Conservation (phyloP, 768 basidiomycete species). For the Tylopilus sp. region DNA sequence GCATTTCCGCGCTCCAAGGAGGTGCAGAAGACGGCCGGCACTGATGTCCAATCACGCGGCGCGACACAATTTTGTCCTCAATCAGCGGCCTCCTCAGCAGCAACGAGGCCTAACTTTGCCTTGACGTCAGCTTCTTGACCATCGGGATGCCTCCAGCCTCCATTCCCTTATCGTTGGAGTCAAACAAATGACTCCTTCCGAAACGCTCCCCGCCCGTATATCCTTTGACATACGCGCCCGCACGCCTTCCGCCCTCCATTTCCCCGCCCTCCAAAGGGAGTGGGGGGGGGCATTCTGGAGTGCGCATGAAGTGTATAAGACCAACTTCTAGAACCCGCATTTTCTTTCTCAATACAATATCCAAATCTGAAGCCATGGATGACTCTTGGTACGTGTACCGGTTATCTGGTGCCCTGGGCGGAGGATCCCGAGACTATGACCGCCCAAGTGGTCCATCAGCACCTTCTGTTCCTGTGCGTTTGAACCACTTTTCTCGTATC, state of each 20-base stretch:
- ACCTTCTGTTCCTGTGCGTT: background rate
- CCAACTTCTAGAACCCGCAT: no score
- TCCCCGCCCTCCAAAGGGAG: background rate
- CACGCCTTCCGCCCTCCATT: background rate
- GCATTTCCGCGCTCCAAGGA: background rate
- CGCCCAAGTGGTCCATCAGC: no score
- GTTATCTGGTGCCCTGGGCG: background rate
- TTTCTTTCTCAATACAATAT: background rate
- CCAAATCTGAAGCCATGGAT: background rate
- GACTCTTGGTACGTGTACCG: background rate
- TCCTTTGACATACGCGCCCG: no score
- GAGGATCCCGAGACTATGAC: no score
- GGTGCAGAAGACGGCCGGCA: background rate
- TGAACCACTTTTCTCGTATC: background rate
- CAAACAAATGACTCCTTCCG: background rate
- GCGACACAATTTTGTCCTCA: background rate
- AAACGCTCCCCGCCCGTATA: background rate
- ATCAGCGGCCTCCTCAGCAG: background rate
- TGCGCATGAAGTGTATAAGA: background rate
- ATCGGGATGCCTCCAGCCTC: background rate
- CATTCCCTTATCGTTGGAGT: background rate
- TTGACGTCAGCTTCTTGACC: no score
- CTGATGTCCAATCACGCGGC: background rate
- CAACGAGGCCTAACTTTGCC: background rate
- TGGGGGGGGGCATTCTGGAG: no score